Evolutionary conservation across 345 rosid genomes (phyloP).

Genomic region (Tarenaya hassleriana): DNA sequence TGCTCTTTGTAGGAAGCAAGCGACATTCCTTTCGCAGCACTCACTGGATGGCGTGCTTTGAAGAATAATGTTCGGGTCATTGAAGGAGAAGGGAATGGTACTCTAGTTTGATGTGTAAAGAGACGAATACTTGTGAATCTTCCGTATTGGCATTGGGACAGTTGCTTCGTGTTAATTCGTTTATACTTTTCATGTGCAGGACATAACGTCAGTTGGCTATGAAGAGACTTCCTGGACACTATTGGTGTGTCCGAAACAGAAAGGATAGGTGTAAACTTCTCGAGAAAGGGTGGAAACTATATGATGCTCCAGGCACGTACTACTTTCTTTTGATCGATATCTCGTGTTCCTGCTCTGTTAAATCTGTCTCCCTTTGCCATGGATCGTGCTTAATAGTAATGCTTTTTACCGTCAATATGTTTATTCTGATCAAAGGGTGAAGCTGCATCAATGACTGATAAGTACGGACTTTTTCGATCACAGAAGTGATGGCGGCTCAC

Average conservation of each 20-base stretch:
- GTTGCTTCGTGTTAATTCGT: not conserved
- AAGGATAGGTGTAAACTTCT: constrained; percentile 61
- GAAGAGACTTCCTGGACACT: constrained; percentile 83
- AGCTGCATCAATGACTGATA: too few species aligned
- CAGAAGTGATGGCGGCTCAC: too few species aligned
- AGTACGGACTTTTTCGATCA: too few species aligned
- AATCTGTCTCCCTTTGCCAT: too few species aligned
- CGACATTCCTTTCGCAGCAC: constrained; percentile 88
- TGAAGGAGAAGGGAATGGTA: constrained; percentile 78
- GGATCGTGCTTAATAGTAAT: too few species aligned
- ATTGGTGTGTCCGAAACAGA: constrained; percentile 89
- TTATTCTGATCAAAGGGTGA: too few species aligned
- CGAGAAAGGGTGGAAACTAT: constrained; percentile 79
- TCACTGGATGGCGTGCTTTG: constrained; percentile 96
- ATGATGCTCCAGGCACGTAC: constrained; percentile 79
- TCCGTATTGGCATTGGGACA: not conserved
- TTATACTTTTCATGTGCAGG: constrained; percentile 48
- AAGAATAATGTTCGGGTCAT: constrained; percentile 77
- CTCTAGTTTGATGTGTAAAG: too few species aligned
- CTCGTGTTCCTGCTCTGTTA: not conserved
- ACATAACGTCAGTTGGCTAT: constrained; percentile 71
- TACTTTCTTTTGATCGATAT: too few species aligned
- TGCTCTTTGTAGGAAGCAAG: constrained; percentile 68
- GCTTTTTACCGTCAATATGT: too few species aligned
- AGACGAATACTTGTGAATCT: not conserved